Evolutionary conservation across 192 early-diverging fungal genomes (phyloP), one percentile per base, ranked within the genome.

Genomic region (Diversispora epigaea): DNA sequence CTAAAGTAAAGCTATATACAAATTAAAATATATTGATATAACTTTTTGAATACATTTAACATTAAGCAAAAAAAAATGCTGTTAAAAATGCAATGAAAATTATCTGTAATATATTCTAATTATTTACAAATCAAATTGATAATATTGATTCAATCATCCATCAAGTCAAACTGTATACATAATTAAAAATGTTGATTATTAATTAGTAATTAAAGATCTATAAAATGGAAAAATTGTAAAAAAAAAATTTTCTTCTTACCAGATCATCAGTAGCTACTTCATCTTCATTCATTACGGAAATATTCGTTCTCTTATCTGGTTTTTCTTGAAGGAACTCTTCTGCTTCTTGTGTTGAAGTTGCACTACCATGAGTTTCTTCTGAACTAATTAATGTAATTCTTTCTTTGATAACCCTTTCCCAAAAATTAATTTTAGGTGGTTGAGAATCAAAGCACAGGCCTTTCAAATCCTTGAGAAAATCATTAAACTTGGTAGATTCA

Each of bases 381-480:
- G 63, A 14, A 3, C 78, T 86, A 39, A 91, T 79, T 7, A 89
- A 70, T 0, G 84, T 82, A 5, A 91, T 78, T 63, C 63, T 68
- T 17, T 76, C 73, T 15, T 80, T 80, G 8, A 78, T 62, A 17
- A 88, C 61, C 58, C 79, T 19, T 6, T 82, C 76, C 90, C 88
- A 91, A 71, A 91, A 88, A 76, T 85, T 75, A 11, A 69, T 77
- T 49, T 79, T 79, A 25, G 71, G 43, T 14, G 77, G 63, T 72
- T 80, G 69, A n/a, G 74, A 75, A 19, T 77, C 64, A 62, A 75
- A 61, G 75, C 74, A 79, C 11, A 60, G 11, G 3, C 71, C 64
- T 73, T 86, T 86, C 10, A 89, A 65, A 49, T 83, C 75, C 4
- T 65, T 78, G 15, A 89, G 71, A 68, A 86, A 89, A 25, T 78